A percentile compares a stretch with the other conserved stretches of the same genome.
Conservation (phyloP, 1,284 basidiomycete species). For the Spongiforma sp. region DNA sequence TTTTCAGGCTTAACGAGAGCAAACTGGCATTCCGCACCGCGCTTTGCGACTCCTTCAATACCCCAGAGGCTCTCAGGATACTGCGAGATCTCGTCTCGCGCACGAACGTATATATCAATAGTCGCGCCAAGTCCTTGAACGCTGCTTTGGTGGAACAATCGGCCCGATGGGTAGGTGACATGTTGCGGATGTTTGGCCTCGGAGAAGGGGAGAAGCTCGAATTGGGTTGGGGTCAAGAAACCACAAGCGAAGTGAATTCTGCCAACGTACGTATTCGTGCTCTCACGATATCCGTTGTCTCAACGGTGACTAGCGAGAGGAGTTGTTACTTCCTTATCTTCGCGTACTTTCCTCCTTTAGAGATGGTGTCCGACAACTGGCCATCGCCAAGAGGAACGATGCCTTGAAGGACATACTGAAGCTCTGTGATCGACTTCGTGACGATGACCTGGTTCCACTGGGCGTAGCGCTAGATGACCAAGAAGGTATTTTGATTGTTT, state of each 20-base stretch:
- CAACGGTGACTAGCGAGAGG: slow-evolving; percentile 66
- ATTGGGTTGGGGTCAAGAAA: slow-evolving; percentile 76
- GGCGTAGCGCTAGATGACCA: slow-evolving; percentile 98
- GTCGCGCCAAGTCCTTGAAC: slow-evolving; percentile 66
- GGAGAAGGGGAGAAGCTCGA: slow-evolving; percentile 77
- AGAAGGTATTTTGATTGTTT: slow-evolving; percentile 62
- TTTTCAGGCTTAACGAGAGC: slow-evolving; percentile 69
- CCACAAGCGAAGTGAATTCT: slow-evolving; percentile 43
- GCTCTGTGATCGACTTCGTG: slow-evolving; percentile 90
- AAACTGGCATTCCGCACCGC: slow-evolving; percentile 87
- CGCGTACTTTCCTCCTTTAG: slow-evolving; percentile 89
- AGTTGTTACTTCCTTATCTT: slow-evolving; percentile 90
- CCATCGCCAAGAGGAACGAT: slow-evolving; percentile 72
- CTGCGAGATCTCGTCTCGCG: slow-evolving; percentile 87
- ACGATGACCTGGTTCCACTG: slow-evolving; percentile 88
- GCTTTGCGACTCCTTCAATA: slow-evolving; percentile 98
- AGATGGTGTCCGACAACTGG: slow-evolving; percentile 85
- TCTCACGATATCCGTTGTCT: slow-evolving; percentile 8
- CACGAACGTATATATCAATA: slow-evolving; percentile 89
- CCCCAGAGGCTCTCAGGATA: slow-evolving; percentile 80
- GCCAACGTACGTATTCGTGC: slow-evolving; percentile 58
- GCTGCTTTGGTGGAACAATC: slow-evolving; percentile 74
- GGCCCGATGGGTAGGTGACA: slow-evolving; percentile 86
- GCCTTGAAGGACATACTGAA: slow-evolving; percentile 80
- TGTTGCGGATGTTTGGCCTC: slow-evolving; percentile 96